phyloP scores from a whole-genome alignment of 495 filamentous ascomycete genomes.

The Pyrenula aspistea region DNA sequence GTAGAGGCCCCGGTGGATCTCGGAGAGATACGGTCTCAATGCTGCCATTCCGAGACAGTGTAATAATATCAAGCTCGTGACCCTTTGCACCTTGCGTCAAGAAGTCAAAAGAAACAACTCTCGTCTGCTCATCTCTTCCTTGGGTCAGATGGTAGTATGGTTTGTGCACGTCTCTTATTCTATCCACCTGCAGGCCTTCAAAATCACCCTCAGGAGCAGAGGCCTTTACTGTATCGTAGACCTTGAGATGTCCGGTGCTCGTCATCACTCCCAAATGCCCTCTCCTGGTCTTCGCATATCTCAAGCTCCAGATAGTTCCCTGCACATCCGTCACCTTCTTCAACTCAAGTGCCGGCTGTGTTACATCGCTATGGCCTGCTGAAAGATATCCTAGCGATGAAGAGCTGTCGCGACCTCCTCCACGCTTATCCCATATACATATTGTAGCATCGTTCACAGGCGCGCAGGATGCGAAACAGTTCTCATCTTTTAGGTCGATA shows the following conservation, averaged over 20 bases:
- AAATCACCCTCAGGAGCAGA: conserved; percentile 23
- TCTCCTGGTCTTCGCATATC: conserved; percentile 63
- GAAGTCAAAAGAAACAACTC: conserved; percentile 82
- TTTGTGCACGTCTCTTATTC: conserved; percentile 30
- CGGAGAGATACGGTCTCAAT: conserved; percentile 47
- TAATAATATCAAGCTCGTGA: conserved; percentile 53
- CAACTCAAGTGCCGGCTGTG: conserved; percentile 47
- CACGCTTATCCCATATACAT: conserved; percentile 82
- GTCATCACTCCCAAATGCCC: conserved; percentile 67
- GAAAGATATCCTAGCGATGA: background rate
- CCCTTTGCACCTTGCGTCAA: conserved; percentile 48
- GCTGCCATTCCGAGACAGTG: conserved; percentile 53
- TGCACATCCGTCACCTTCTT: conserved; percentile 48
- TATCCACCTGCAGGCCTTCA: background rate
- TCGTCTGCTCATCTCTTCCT: conserved; percentile 39
- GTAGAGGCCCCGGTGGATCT: background rate
- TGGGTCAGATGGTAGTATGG: conserved; percentile 31
- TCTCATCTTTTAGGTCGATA: conserved; percentile 80
- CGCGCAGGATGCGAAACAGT: conserved; percentile 87
- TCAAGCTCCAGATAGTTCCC: conserved; percentile 60
- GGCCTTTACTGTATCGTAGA: conserved; percentile 57
- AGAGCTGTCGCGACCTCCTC: conserved; percentile 18
- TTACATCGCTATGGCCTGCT: conserved; percentile 32
- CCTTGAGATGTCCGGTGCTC: conserved; percentile 65
- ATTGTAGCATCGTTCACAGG: conserved; percentile 55